Evolutionary conservation across 2,329 filamentous ascomycete species (phyloP).

Genomic region (Pseudogymnoascus destructans): DNA sequence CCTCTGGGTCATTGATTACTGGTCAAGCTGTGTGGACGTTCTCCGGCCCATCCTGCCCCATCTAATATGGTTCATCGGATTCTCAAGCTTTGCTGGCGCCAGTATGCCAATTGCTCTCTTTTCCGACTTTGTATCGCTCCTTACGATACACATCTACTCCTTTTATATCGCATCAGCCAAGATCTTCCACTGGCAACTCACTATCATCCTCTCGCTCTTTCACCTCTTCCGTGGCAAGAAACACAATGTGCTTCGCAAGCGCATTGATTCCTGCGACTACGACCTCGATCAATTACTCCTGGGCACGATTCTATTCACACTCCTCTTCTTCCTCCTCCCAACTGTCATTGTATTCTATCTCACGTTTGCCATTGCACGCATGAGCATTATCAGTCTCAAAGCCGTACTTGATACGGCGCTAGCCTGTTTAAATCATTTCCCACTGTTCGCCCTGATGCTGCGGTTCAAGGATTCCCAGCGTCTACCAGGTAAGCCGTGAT

Average conservation of each 20-base stretch:
- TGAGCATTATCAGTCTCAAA: slow-evolving; percentile 90
- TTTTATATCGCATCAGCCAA: slow-evolving; percentile 95
- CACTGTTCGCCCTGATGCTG: slow-evolving; percentile 92
- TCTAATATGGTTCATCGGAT: slow-evolving; percentile 84
- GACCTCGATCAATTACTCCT: slow-evolving; percentile 93
- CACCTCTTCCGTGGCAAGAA: slow-evolving; percentile 98
- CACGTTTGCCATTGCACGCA: slow-evolving; percentile 85
- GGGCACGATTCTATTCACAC: slow-evolving; percentile 89
- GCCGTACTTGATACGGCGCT: slow-evolving; percentile 81
- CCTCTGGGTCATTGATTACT: slow-evolving; percentile 97
- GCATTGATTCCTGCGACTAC: slow-evolving; percentile 98
- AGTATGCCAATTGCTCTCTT: slow-evolving; percentile 95
- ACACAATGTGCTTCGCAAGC: slow-evolving; percentile 88
- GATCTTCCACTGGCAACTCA: slow-evolving; percentile 98
- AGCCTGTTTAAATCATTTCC: slow-evolving; percentile 93
- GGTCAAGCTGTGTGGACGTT: slow-evolving; percentile 72
- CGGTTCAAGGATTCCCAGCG: slow-evolving; percentile 83
- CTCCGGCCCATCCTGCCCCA: slow-evolving; percentile 70
- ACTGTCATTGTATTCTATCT: slow-evolving; percentile 95
- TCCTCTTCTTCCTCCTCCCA: slow-evolving; percentile 87
- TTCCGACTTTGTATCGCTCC: slow-evolving; percentile 78
- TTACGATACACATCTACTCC: slow-evolving; percentile 93
- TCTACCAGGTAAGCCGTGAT: slow-evolving; percentile 53
- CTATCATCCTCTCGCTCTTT: slow-evolving; percentile 93
- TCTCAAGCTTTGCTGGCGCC: slow-evolving; percentile 87